phyloP scores from a whole-genome alignment of 192 early-diverging fungal species.

The Endogone sp. region DNA sequence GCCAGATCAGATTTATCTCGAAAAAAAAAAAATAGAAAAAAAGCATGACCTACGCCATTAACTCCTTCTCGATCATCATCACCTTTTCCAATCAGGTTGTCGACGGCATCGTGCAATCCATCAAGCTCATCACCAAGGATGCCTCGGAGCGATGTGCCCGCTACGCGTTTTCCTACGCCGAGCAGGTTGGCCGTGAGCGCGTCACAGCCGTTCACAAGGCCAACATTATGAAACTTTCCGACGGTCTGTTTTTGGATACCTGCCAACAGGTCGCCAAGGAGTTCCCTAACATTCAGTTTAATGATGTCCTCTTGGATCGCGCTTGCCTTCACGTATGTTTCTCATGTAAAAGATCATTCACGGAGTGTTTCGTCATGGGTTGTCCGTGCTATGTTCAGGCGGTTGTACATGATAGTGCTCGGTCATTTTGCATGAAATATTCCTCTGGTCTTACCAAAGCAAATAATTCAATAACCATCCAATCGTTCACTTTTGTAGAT shows the following conservation, averaged over 20 bases:
- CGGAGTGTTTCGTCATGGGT: background rate
- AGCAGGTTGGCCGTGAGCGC: conserved; percentile 81
- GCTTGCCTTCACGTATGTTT: conserved; percentile 69
- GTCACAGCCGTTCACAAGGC: conserved; percentile 99
- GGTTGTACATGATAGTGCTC: background rate
- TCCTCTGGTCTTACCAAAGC: too few relatives aligned
- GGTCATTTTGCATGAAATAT: background rate
- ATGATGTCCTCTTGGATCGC: conserved; percentile 91
- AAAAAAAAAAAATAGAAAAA: background rate
- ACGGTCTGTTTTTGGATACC: conserved; percentile 94
- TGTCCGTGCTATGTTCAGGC: too few relatives aligned
- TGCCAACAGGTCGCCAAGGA: conserved; percentile 89
- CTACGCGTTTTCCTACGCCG: conserved; percentile 95
- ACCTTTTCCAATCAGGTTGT: conserved; percentile 55
- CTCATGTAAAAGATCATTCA: background rate
- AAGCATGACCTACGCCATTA: too few relatives aligned
- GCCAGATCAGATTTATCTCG: too few relatives aligned
- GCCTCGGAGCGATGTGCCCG: conserved; percentile 88
- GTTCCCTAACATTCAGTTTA: conserved; percentile 89
- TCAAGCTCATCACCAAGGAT: conserved; percentile 97
- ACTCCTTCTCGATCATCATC: too few relatives aligned
- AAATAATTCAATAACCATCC: too few relatives aligned
- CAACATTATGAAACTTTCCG: conserved; percentile 93
- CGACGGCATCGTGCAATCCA: conserved; percentile 96
- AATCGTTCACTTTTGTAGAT: conserved; percentile 52